Evolutionary conservation across 352 stramenopile species (phyloP).

Genomic region (Pseudoperonospora humuli): DNA sequence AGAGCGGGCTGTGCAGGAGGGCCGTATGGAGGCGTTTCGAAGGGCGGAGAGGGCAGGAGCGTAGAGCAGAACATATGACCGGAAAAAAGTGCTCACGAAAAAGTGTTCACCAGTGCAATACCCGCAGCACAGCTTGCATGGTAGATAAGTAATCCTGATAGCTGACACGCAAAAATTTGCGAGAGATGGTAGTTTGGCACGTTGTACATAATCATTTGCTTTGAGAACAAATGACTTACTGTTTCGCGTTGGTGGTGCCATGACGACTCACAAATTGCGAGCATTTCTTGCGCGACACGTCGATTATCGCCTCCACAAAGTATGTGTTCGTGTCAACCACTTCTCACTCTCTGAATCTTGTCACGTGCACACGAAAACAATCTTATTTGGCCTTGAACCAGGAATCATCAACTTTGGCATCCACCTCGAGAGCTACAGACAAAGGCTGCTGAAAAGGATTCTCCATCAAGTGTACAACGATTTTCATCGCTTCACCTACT

Average conservation of each 20-base stretch:
- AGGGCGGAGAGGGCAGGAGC: too few species aligned
- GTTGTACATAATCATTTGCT: slow-evolving; percentile 18
- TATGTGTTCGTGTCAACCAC: slow-evolving; percentile 29
- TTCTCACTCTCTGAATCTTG: slow-evolving; percentile 33
- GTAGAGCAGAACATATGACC: too few species aligned
- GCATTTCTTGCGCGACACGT: slow-evolving; percentile 33
- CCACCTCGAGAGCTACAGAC: slow-evolving; percentile 87
- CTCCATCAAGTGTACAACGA: slow-evolving; percentile 94
- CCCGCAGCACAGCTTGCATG: too few species aligned
- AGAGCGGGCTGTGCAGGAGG: too few species aligned
- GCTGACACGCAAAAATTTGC: slow-evolving; percentile 8
- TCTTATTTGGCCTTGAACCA: slow-evolving; percentile 99
- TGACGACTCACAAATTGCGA: slow-evolving; percentile 24
- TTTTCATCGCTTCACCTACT: slow-evolving; percentile 84
- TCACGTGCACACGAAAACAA: slow-evolving; percentile 27
- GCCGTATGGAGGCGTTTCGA: too few species aligned
- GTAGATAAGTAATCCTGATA: slow-evolving; percentile 1
- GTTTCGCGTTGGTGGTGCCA: slow-evolving; percentile 35
- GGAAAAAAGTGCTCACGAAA: too few species aligned
- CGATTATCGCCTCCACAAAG: slow-evolving; percentile 17
- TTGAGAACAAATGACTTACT: slow-evolving; percentile 22
- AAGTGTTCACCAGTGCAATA: too few species aligned
- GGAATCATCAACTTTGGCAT: slow-evolving; percentile 93
- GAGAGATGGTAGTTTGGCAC: too few species aligned
- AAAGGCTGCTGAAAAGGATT: slow-evolving; percentile 91